A percentile compares a stretch with the other conserved stretches of the same genome.
phyloP scores from a whole-genome alignment of 495 filamentous ascomycete species.

The Podospora anserina region DNA sequence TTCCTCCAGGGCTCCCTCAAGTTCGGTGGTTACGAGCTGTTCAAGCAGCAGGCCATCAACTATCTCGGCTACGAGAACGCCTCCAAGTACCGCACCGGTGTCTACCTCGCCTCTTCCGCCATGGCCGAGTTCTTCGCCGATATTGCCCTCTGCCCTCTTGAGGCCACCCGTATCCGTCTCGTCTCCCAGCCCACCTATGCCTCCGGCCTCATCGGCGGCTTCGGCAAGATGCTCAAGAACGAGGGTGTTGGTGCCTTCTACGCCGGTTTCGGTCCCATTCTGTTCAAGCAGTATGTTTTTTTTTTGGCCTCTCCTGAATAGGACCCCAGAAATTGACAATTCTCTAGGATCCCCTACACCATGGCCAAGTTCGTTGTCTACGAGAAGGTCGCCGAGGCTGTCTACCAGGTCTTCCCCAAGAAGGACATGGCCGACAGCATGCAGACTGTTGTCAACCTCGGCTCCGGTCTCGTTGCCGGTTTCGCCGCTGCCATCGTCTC shows the following conservation, averaged over 20 bases:
- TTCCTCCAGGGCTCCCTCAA: constrained; percentile 95
- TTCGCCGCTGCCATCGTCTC: constrained; percentile 95
- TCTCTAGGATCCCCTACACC: constrained; percentile 87
- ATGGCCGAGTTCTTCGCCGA: constrained; percentile 90
- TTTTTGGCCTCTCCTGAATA: no score
- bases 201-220: constrained; percentile 73
- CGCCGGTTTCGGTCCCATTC: constrained; percentile 88
- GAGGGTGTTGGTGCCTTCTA: constrained; percentile 91
- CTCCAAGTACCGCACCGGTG: constrained; percentile 78
- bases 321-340: constrained; percentile 13
- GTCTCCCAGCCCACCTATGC: constrained; percentile 88
- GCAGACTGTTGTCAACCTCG: constrained; percentile 91
- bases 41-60: constrained; percentile 93
- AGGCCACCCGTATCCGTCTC: constrained; percentile 93
- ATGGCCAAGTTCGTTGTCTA: constrained; percentile 99
- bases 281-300: constrained; percentile 80
- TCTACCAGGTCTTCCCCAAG: constrained; percentile 77
- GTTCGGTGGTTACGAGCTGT: constrained; percentile 93
- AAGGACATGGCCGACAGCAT: constrained; percentile 62
- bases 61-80: constrained; percentile 73
- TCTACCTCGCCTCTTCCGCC: constrained; percentile 84
- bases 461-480: constrained; percentile 93
- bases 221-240: constrained; percentile 77
- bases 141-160: constrained; percentile 89
- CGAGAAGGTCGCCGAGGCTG: constrained; percentile 87